A percentile compares a stretch with the other conserved stretches of the same genome.
Evolutionary conservation across 2,329 filamentous ascomycete genomes (phyloP).

Genomic region (Verticillium zaregamsianum): DNA sequence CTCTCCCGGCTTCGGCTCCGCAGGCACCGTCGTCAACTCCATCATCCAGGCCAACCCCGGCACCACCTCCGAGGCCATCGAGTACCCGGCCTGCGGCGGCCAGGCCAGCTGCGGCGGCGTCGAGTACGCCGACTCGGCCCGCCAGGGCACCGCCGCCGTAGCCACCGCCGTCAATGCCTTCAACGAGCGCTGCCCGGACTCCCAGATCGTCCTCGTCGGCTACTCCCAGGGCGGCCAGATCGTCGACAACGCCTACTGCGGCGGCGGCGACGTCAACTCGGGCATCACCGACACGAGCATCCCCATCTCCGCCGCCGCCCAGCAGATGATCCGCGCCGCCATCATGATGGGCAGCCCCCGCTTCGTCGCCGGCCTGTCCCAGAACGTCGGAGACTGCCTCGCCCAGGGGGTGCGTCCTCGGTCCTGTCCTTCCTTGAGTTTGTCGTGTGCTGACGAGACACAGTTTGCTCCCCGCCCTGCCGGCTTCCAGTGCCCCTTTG

Average conservation of each 20-base stretch:
- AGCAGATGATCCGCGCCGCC: constrained; percentile 55
- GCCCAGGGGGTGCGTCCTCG: constrained; percentile 47
- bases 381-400: constrained; percentile 56
- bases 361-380: constrained; percentile 48
- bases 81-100: constrained; percentile 60
- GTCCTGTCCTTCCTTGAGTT: neutral
- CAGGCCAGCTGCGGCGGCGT: constrained; percentile 52
- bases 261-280: constrained; percentile 47
- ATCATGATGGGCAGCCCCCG: constrained; percentile 64
- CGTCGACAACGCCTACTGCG: constrained; percentile 59
- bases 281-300: constrained; percentile 38
- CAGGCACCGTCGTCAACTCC: constrained; percentile 44
- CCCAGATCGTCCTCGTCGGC: constrained; percentile 56
- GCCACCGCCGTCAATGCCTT: constrained; percentile 55
- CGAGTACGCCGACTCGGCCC: constrained; percentile 55
- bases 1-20: constrained; percentile 46
- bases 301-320: constrained; percentile 38
- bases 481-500: constrained; percentile 50
- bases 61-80: constrained; percentile 51
- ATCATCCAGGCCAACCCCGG: constrained; percentile 43
- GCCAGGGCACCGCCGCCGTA: constrained; percentile 54
- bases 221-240: constrained; percentile 63
- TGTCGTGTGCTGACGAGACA: neutral
- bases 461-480: constrained; percentile 52
- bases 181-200: constrained; percentile 50